These are phyloP conservation scores for Hanseniaspora occidentalis DNA, from an alignment of 805 yeast genomes.

Conservation along the genomic window DNA sequence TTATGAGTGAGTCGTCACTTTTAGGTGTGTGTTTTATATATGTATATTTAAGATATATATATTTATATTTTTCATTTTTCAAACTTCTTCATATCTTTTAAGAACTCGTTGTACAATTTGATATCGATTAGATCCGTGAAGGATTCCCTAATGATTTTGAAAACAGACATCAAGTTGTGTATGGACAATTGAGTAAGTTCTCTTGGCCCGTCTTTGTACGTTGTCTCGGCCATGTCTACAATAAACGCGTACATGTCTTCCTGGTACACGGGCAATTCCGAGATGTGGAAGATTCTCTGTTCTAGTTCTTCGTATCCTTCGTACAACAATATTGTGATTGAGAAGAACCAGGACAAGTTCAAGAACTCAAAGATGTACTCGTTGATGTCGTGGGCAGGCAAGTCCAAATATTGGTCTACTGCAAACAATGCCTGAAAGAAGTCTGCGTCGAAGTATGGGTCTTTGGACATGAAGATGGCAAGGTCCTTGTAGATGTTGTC, in stretches of 20 bases:
- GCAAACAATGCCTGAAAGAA: neutral
- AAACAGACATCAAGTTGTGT: conserved; percentile 10
- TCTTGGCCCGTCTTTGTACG: conserved; percentile 3
- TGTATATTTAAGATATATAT: too few species aligned
- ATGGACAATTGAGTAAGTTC: conserved; percentile 13
- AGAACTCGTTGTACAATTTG: conserved; percentile 1
- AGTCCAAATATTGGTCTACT: neutral
- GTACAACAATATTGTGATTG: neutral
- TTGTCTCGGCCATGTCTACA: neutral
- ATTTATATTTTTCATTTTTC: conserved; percentile 2
- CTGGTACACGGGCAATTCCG: neutral
- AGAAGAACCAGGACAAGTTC: neutral
- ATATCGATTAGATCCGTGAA: conserved; percentile 1
- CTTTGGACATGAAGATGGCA: neutral
- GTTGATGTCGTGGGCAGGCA: neutral
- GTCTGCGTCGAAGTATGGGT: neutral
- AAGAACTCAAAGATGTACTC: neutral
- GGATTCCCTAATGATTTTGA: conserved; percentile 4
- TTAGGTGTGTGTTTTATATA: too few species aligned
- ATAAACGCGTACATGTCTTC: neutral
- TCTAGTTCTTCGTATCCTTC: neutral
- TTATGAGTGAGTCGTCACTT: conserved; percentile 5
- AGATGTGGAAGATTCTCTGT: neutral
- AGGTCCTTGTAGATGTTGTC: neutral
- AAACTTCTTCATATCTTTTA: conserved; percentile 1